Evolutionary conservation across 106 monocot species (phyloP).

Genomic region (Apostasia shenzhenica): DNA sequence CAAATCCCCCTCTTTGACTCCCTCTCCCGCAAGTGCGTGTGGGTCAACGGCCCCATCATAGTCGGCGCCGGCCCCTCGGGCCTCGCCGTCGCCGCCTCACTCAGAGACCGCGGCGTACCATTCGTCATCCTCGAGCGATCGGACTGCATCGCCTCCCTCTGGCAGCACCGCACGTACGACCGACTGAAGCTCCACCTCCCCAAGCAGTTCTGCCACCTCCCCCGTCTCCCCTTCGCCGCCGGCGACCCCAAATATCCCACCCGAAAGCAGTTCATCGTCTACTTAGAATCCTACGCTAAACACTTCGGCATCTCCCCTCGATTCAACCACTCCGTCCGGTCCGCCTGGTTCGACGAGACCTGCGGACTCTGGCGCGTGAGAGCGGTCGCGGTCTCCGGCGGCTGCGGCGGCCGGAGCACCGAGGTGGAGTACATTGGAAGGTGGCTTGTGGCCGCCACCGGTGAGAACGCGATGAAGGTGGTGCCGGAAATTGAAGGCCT

Average conservation of each 20-base stretch:
- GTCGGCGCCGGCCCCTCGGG: constrained; percentile 46
- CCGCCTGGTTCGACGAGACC: constrained; percentile 27
- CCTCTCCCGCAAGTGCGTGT: constrained; percentile 21
- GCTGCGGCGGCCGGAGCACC: neutral
- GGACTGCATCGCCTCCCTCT: constrained; percentile 44
- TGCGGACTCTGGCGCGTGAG: constrained; percentile 36
- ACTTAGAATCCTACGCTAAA: constrained; percentile 31
- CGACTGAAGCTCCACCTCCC: constrained; percentile 43
- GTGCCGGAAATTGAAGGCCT: constrained; percentile 36
- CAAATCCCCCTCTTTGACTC: constrained; percentile 5
- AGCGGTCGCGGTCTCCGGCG: neutral
- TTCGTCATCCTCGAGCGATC: constrained; percentile 37
- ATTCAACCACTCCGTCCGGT: constrained; percentile 26
- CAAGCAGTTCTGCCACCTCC: constrained; percentile 50
- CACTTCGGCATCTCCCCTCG: constrained; percentile 25
- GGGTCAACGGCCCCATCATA: constrained; percentile 46
- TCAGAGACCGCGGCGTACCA: constrained; percentile 24
- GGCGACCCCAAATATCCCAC: constrained; percentile 35
- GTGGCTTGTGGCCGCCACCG: constrained; percentile 57
- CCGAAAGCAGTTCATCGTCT: constrained; percentile 29
- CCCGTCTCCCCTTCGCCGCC: constrained; percentile 28
- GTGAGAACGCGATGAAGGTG: constrained; percentile 54
- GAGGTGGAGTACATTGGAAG: constrained; percentile 47
- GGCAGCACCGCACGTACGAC: constrained; percentile 43
- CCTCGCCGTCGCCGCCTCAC: constrained; percentile 28